phyloP scores from a whole-genome alignment of 2,329 filamentous ascomycete species.

The Fusarium beomiforme region DNA sequence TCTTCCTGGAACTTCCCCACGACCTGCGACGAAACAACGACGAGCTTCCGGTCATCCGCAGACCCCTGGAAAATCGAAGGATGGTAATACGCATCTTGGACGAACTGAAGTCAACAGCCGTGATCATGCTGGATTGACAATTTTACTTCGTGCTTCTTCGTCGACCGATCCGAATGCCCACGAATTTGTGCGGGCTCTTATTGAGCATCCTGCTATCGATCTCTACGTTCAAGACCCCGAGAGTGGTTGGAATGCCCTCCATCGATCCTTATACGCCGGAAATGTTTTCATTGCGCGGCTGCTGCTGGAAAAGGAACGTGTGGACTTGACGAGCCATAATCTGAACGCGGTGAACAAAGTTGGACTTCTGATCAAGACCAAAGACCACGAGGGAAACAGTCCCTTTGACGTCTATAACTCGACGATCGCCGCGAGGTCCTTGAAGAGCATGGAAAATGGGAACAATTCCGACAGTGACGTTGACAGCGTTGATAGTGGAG shows the following conservation, averaged over 20 bases:
- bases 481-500: slow-evolving; percentile 62
- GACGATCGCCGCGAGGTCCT: slow-evolving; percentile 82
- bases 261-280: slow-evolving; percentile 88
- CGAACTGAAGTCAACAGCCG: slow-evolving; percentile 83
- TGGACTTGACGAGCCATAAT: slow-evolving; percentile 69
- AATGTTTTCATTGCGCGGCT: slow-evolving; percentile 87
- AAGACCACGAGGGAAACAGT: slow-evolving; percentile 93
- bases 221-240: slow-evolving; percentile 88
- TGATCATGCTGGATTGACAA: slow-evolving; percentile 81
- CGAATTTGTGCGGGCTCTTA: slow-evolving; percentile 79
- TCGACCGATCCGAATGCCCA: slow-evolving; percentile 75
- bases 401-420: slow-evolving; percentile 93
- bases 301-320: slow-evolving; percentile 81
- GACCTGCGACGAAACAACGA: slow-evolving; percentile 59
- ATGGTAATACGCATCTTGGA: slow-evolving; percentile 54
- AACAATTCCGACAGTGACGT: slow-evolving; percentile 63
- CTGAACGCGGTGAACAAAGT: slow-evolving; percentile 69
- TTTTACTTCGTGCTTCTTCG: slow-evolving; percentile 86
- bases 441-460: slow-evolving; percentile 60
- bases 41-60: slow-evolving; percentile 63
- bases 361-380: slow-evolving; percentile 88
- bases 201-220: slow-evolving; percentile 85
- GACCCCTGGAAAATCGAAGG: slow-evolving; percentile 55
- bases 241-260: slow-evolving; percentile 95
- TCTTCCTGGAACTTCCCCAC: slow-evolving; percentile 60